Evolutionary conservation across 2,329 filamentous ascomycete genomes (phyloP).

Genomic region (Zopfia rhizophila): DNA sequence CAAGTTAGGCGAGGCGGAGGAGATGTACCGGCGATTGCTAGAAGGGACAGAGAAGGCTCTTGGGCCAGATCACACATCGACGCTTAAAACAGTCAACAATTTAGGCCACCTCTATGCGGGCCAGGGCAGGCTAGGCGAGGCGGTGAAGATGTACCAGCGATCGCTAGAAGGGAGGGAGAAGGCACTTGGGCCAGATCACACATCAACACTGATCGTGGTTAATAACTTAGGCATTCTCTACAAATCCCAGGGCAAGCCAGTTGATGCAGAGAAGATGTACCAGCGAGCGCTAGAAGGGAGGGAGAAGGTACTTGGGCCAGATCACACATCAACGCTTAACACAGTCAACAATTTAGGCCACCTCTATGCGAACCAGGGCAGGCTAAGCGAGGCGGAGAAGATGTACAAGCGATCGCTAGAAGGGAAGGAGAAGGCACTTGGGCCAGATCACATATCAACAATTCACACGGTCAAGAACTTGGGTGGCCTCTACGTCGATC

Average conservation of each 20-base stretch:
- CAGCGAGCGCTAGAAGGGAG: no score
- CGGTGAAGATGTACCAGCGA: no score
- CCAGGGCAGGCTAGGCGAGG: slow-evolving; percentile 22
- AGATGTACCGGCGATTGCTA: no score
- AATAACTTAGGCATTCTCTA: slow-evolving; percentile 15
- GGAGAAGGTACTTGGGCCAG: slow-evolving; percentile 5
- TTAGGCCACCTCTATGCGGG: slow-evolving; percentile 14
- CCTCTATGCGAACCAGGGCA: slow-evolving; percentile 20
- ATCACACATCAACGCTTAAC: slow-evolving; percentile 18
- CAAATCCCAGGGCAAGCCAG: slow-evolving; percentile 16
- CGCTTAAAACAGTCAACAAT: slow-evolving; percentile 19
- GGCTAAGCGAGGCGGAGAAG: slow-evolving; percentile 2
- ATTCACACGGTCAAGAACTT: slow-evolving; percentile 20
- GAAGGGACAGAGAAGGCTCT: no score
- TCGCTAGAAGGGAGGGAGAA: no score
- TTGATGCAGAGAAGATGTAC: no score
- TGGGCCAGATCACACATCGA: slow-evolving; percentile 16
- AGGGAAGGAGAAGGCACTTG: no score
- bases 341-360: slow-evolving; percentile 10
- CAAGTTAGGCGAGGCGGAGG: slow-evolving; percentile 19
- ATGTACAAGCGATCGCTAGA: no score
- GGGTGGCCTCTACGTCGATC: no score
- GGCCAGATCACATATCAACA: slow-evolving; percentile 17
- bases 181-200: slow-evolving; percentile 13
- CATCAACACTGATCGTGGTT: slow-evolving; percentile 18